phyloP scores from a whole-genome alignment of 768 basidiomycete species.

The Lanmaoa rubissima region DNA sequence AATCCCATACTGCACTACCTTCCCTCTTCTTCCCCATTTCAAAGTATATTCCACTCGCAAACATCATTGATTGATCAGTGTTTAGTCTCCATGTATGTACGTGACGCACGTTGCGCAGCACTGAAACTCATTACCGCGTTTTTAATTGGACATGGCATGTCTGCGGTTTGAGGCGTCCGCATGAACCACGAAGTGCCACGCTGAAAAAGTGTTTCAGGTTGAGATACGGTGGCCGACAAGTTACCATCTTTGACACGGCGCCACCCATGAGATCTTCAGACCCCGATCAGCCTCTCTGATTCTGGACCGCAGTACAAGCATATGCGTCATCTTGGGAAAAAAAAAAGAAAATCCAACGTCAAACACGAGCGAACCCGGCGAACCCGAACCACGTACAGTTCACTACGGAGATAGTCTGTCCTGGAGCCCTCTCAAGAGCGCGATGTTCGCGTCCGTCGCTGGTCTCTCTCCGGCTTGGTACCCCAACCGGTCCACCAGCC shows the following conservation, averaged over 20 bases:
- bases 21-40: not conserved
- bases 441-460: constrained; percentile 23
- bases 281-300: not conserved
- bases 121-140: not conserved
- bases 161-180: not conserved
- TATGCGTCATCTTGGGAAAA: not conserved
- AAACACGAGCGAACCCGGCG: not conserved
- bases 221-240: not conserved
- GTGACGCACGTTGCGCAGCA: constrained; percentile 6
- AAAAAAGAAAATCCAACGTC: not conserved
- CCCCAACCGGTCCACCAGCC: constrained; percentile 19
- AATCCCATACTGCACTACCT: not conserved
- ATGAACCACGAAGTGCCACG: not conserved
- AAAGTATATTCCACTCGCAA: not conserved
- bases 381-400: not conserved
- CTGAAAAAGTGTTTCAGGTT: not conserved
- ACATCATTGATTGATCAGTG: not conserved
- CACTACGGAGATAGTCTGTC: not conserved
- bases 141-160: not conserved
- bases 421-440: constrained; percentile 22
- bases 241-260: not conserved
- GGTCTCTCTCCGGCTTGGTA: constrained; percentile 26
- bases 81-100: not conserved
- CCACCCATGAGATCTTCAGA: not conserved
- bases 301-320: not conserved